Percentiles rank a stretch among this genome's conserved stretches.
These are phyloP conservation scores for Beverwykella pulmonaria DNA, from an alignment of 495 filamentous ascomycete genomes.

Conservation along the genomic window DNA sequence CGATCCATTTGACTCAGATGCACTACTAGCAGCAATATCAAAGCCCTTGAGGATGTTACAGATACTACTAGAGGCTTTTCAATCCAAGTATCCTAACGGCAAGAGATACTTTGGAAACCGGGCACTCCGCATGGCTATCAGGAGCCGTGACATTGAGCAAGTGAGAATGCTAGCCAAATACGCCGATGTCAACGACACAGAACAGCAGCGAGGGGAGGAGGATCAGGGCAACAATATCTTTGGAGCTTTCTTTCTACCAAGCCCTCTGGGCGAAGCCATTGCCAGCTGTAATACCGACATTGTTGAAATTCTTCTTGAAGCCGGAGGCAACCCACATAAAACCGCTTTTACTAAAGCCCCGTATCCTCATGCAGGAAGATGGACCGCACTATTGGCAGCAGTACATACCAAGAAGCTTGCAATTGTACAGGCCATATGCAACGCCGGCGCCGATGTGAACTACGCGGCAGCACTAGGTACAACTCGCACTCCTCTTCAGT, in stretches of 20 bases:
- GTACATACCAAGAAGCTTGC: background rate
- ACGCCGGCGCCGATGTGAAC: background rate
- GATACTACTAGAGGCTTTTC: background rate
- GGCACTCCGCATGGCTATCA: background rate
- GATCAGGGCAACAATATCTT: background rate
- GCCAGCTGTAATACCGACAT: background rate
- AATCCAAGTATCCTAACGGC: background rate
- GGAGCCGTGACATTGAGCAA: background rate
- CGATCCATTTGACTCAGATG: background rate
- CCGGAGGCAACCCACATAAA: slow-evolving; percentile 1
- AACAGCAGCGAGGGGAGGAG: background rate
- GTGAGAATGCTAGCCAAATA: background rate
- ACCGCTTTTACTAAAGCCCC: background rate
- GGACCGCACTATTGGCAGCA: background rate
- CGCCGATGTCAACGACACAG: background rate
- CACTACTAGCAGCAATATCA: background rate
- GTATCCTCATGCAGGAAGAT: background rate
- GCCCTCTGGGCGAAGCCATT: slow-evolving; percentile 4
- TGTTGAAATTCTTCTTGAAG: background rate
- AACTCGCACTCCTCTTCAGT: slow-evolving; percentile 40
- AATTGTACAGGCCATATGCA: background rate
- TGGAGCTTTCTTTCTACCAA: background rate
- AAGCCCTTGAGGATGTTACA: background rate
- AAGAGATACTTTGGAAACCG: background rate
- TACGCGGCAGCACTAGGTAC: background rate